Evolutionary conservation across 352 stramenopile species (phyloP).

Genomic region (Halophytophthora batemanensis): DNA sequence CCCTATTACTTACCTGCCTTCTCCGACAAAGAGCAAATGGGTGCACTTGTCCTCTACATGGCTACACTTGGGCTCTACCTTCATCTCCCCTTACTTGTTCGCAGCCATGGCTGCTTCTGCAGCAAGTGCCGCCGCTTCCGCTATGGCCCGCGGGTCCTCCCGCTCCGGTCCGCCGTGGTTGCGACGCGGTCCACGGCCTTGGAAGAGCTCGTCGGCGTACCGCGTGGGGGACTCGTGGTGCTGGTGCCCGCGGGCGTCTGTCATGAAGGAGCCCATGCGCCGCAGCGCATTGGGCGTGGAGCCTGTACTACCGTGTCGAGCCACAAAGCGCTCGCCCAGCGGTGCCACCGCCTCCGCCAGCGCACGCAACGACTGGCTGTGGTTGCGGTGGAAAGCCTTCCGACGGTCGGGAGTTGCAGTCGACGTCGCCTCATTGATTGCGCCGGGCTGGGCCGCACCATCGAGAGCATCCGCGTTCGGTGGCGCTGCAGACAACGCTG

Average conservation of each 20-base stretch:
- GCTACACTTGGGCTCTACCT: too few relatives aligned
- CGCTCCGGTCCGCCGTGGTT: too few relatives aligned
- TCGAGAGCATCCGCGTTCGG: not conserved
- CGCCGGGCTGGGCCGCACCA: not conserved
- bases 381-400: constrained; percentile 12
- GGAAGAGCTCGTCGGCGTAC: constrained; percentile 27
- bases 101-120: too few relatives aligned
- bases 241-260: constrained; percentile 3
- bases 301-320: not conserved
- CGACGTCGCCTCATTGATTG: not conserved
- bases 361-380: constrained; percentile 20
- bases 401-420: not conserved
- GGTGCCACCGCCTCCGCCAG: constrained; percentile 10
- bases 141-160: too few relatives aligned
- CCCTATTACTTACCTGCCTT: too few relatives aligned
- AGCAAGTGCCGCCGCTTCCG: too few relatives aligned
- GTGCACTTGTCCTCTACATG: too few relatives aligned
- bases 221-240: constrained; percentile 20
- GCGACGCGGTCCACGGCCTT: not conserved
- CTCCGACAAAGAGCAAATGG: too few relatives aligned
- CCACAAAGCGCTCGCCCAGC: not conserved
- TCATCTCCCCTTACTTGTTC: too few relatives aligned
- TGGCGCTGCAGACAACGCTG: too few relatives aligned
- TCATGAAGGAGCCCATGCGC: constrained; percentile 25
- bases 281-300: constrained; percentile 9